Evolutionary conservation across 2,329 filamentous ascomycete species (phyloP).

Genomic region (Cladosporium sp.): DNA sequence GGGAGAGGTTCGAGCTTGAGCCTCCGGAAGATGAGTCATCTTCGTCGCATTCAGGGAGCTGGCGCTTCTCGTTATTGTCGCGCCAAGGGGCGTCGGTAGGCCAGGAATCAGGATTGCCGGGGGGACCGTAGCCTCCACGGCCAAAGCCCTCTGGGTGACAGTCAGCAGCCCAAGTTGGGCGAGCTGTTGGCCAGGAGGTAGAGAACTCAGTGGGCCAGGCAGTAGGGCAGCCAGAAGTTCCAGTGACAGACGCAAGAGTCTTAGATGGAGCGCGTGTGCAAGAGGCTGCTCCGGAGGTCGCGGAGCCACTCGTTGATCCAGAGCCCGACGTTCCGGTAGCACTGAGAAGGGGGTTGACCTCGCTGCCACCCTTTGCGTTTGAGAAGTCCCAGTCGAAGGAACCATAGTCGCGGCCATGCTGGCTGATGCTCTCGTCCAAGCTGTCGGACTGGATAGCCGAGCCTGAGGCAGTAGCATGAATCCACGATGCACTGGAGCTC

Average conservation of each 20-base stretch:
- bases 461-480: constrained; percentile 44
- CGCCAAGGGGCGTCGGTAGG: constrained; percentile 13
- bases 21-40: not conserved
- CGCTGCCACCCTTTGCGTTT: constrained; percentile 44
- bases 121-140: not conserved
- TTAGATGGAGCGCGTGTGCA: constrained; percentile 2
- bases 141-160: constrained; percentile 10
- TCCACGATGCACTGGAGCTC: constrained; percentile 41
- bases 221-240: constrained; percentile 16
- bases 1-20: constrained; percentile 2
- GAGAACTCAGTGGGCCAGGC: constrained; percentile 14
- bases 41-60: constrained; percentile 9
- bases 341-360: constrained; percentile 38
- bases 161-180: constrained; percentile 12
- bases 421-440: constrained; percentile 35
- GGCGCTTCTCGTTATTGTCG: constrained; percentile 6
- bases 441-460: constrained; percentile 44
- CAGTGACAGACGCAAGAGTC: constrained; percentile 13
- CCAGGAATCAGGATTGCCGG: constrained; percentile 1
- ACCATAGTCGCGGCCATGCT: constrained; percentile 35
- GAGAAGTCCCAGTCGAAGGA: constrained; percentile 44
- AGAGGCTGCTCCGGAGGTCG: constrained; percentile 1
- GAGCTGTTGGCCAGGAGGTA: constrained; percentile 15
- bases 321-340: constrained; percentile 7
- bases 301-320: constrained; percentile 4